Evolutionary conservation across 2,329 filamentous ascomycete genomes (phyloP).

Genomic region (Diaporthe sp.): DNA sequence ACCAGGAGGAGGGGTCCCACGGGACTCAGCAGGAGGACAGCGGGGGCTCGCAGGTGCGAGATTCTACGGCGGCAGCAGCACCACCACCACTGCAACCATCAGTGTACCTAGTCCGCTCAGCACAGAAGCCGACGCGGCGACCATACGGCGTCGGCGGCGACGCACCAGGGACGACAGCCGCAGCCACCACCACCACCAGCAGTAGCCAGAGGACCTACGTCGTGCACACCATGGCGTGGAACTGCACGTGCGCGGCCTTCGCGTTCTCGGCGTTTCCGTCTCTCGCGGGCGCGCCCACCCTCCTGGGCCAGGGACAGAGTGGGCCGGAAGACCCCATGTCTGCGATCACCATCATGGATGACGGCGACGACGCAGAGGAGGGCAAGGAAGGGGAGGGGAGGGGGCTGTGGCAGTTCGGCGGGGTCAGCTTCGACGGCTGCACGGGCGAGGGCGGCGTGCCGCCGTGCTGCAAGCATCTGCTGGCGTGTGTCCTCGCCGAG

Average conservation of each 20-base stretch:
- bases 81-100: constrained; percentile 32
- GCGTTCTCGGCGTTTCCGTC: constrained; percentile 77
- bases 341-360: background rate
- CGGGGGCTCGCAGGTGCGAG: background rate
- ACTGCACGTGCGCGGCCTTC: constrained; percentile 91
- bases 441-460: constrained; percentile 50
- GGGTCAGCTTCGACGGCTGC: constrained; percentile 58
- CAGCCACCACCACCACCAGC: constrained; percentile 41
- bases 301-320: constrained; percentile 35
- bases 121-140: constrained; percentile 54
- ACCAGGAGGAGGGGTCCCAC: background rate
- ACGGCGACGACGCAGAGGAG: constrained; percentile 9
- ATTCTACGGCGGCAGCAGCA: constrained; percentile 2
- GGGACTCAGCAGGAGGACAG: background rate
- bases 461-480: constrained; percentile 87
- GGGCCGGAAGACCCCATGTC: constrained; percentile 27
- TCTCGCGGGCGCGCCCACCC: constrained; percentile 35
- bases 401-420: constrained; percentile 62
- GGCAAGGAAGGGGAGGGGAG: constrained; percentile 17
- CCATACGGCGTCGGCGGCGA: constrained; percentile 43
- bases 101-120: constrained; percentile 77
- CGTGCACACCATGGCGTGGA: constrained; percentile 84
- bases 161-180: background rate
- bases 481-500: constrained; percentile 85
- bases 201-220: constrained; percentile 66